Conservation (phyloP, 805 yeast species). For the Candida khao-thaluensis region DNA sequence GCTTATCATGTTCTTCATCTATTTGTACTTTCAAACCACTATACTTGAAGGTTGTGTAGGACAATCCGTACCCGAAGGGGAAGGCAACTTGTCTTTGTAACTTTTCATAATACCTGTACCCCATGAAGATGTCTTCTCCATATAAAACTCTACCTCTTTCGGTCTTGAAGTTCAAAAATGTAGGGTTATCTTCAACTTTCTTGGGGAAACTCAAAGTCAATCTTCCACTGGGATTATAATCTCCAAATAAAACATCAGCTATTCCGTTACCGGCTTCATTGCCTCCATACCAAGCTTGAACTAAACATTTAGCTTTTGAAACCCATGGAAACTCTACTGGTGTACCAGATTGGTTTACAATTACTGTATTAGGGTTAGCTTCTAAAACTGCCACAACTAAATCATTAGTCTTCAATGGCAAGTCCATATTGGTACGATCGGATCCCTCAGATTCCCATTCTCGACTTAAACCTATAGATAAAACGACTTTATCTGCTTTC, state of each 20-base stretch:
- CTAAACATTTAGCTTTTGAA: slow-evolving; percentile 21
- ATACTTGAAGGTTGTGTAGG: slow-evolving; percentile 27
- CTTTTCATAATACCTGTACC: slow-evolving; percentile 33
- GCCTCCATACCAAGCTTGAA: slow-evolving; percentile 40
- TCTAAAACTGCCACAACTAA: slow-evolving; percentile 24
- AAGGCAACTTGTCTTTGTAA: slow-evolving; percentile 25
- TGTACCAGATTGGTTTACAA: slow-evolving; percentile 34
- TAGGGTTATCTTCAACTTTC: slow-evolving; percentile 25
- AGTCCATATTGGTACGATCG: slow-evolving; percentile 29
- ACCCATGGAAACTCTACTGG: slow-evolving; percentile 35
- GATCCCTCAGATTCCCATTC: slow-evolving; percentile 35
- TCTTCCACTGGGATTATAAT: slow-evolving; percentile 31
- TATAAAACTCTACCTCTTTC: slow-evolving; percentile 32
- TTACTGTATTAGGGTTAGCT: slow-evolving; percentile 29
- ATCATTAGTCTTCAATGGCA: slow-evolving; percentile 21
- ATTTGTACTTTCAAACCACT: slow-evolving; percentile 15
- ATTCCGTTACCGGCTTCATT: slow-evolving; percentile 32
- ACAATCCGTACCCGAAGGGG: slow-evolving; percentile 34
- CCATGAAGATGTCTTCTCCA: slow-evolving; percentile 34
- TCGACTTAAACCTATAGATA: slow-evolving; percentile 26
- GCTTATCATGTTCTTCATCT: slow-evolving; percentile 17
- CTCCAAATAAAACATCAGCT: slow-evolving; percentile 34
- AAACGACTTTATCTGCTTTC: slow-evolving; percentile 27
- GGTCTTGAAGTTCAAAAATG: slow-evolving; percentile 29
- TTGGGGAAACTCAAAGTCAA: slow-evolving; percentile 19